Conservation (phyloP, 768 basidiomycete genomes). For the Boletales sp. region DNA sequence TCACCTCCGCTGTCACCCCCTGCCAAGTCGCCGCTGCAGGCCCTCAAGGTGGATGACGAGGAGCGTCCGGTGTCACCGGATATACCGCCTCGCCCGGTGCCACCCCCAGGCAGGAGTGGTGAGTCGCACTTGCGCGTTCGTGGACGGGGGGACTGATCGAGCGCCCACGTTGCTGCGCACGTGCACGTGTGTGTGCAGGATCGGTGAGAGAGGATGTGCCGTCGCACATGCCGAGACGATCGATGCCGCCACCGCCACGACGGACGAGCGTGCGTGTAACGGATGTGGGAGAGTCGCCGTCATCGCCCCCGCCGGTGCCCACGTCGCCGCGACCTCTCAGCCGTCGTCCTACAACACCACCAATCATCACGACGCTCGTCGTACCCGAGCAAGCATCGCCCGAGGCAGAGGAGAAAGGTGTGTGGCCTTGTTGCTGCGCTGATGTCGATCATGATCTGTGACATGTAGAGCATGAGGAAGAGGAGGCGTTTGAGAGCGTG, state of each 20-base stretch:
- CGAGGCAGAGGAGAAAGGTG: constrained; percentile 9
- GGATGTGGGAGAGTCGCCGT: constrained; percentile 8
- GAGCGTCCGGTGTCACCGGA: constrained; percentile 28
- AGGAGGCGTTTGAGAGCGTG: constrained; percentile 4
- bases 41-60: constrained; percentile 18
- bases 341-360: constrained; percentile 19
- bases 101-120: constrained; percentile 30
- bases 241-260: constrained; percentile 22
- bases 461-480: constrained; percentile 5
- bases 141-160: too few species aligned
- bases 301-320: constrained; percentile 19
- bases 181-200: constrained; percentile 3
- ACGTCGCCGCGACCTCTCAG: constrained; percentile 11
- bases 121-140: neutral
- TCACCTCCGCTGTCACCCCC: constrained; percentile 18
- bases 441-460: too few species aligned
- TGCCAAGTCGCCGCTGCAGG: constrained; percentile 5
- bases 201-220: constrained; percentile 10
- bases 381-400: constrained; percentile 6
- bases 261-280: constrained; percentile 19
- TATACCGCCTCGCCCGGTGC: constrained; percentile 27
- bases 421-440: neutral
- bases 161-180: neutral
- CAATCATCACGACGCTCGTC: constrained; percentile 21
- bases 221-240: constrained; percentile 12